These are phyloP conservation scores for Marasmius sp. DNA, from an alignment of 1,284 basidiomycete genomes.

Conservation along the genomic window DNA sequence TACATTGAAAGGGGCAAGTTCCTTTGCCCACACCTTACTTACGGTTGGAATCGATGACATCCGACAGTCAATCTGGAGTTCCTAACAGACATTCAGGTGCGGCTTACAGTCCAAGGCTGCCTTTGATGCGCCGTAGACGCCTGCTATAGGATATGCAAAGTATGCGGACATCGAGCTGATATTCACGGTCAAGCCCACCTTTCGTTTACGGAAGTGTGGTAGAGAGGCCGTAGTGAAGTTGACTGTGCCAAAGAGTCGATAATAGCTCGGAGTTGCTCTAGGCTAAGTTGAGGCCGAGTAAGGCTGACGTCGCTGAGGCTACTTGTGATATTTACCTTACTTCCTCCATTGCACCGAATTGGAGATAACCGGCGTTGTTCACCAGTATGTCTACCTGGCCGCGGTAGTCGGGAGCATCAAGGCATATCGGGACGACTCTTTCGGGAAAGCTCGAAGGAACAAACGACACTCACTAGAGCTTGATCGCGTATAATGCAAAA, in stretches of 20 bases:
- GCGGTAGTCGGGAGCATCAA: constrained; percentile 5
- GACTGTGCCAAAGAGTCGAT: constrained; percentile 19
- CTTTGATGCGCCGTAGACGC: constrained; percentile 19
- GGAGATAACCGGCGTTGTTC: constrained; percentile 22
- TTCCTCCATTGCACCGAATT: constrained; percentile 19
- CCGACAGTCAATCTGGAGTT: neutral
- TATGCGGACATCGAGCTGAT: constrained; percentile 18
- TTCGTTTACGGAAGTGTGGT: constrained; percentile 17
- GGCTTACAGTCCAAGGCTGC: constrained; percentile 18
- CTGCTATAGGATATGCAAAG: constrained; percentile 14
- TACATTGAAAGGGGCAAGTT: constrained; percentile 12
- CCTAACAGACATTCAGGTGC: neutral
- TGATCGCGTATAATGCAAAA: constrained; percentile 16
- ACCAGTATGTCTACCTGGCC: constrained; percentile 19
- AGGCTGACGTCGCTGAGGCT: neutral
- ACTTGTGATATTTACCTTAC: neutral
- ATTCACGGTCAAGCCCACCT: constrained; percentile 18
- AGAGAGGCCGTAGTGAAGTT: constrained; percentile 20
- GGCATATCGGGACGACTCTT: neutral
- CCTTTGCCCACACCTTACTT: constrained; percentile 8
- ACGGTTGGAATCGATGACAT: neutral
- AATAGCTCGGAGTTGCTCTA: constrained; percentile 8
- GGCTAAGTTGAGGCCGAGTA: neutral
- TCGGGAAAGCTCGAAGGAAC: too few species aligned
- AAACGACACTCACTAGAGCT: constrained; percentile 10